These are phyloP conservation scores for Aspergillus glaucus DNA, from an alignment of 2,329 filamentous ascomycete genomes.

Conservation along the genomic window DNA sequence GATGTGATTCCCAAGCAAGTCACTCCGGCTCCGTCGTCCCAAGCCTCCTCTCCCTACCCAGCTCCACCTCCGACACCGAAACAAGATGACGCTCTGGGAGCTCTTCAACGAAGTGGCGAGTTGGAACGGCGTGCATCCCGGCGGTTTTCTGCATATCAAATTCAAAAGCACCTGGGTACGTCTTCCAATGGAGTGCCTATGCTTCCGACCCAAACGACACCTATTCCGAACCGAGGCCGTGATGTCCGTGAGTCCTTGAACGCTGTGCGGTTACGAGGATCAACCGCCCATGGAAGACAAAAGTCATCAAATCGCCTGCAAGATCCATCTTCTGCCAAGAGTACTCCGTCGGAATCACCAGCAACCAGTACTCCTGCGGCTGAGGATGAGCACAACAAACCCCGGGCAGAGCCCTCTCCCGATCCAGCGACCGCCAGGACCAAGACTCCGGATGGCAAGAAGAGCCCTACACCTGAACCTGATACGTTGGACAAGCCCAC, in stretches of 20 bases:
- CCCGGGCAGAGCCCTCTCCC: conserved; percentile 26
- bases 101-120: conserved; percentile 84
- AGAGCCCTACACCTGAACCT: conserved; percentile 28
- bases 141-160: conserved; percentile 93
- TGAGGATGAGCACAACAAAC: conserved; percentile 32
- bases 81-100: conserved; percentile 82
- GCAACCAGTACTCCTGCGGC: conserved; percentile 54
- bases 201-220: conserved; percentile 54
- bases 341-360: conserved; percentile 32
- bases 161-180: conserved; percentile 83
- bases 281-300: conserved; percentile 48
- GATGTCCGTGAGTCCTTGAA: conserved; percentile 73
- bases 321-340: conserved; percentile 59
- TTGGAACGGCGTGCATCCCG: conserved; percentile 87
- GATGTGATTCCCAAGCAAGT: conserved; percentile 37
- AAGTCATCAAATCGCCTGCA: conserved; percentile 44
- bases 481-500: conserved; percentile 32
- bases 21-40: conserved; percentile 18
- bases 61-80: conserved; percentile 75
- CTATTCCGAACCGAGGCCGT: conserved; percentile 69
- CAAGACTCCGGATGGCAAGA: conserved; percentile 63
- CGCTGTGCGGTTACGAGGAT: conserved; percentile 57
- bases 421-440: conserved; percentile 26
- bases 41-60: conserved; percentile 57
- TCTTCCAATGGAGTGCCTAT: conserved; percentile 78